A percentile compares a stretch with the other conserved stretches of the same genome.
Conservation (phyloP, 2,329 filamentous ascomycete species). For the Dactylellina sp. region DNA sequence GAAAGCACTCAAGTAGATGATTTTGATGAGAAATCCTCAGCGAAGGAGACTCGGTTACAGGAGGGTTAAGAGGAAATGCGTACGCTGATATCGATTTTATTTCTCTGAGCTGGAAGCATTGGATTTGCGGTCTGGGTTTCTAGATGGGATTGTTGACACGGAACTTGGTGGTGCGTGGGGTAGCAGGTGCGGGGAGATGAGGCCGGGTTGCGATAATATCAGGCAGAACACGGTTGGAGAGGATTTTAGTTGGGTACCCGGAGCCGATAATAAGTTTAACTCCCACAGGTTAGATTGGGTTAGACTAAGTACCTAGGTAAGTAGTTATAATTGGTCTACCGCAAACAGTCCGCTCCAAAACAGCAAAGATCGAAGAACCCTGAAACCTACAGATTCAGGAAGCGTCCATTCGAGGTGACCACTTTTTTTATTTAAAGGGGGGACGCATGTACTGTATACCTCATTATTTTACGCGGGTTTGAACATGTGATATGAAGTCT, state of each 20-base stretch:
- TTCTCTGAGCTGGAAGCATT: slow-evolving; percentile 74
- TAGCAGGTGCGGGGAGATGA: not conserved
- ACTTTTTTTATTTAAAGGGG: too few relatives aligned
- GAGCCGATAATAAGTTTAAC: not conserved
- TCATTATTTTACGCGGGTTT: too few relatives aligned
- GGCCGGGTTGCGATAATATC: too few relatives aligned
- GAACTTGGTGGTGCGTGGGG: not conserved
- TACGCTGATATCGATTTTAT: slow-evolving; percentile 97
- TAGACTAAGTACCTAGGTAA: not conserved
- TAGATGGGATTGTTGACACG: not conserved
- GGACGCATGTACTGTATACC: too few relatives aligned
- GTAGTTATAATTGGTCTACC: too few relatives aligned
- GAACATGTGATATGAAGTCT: too few relatives aligned
- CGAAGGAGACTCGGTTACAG: too few relatives aligned
- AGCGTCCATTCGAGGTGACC: too few relatives aligned
- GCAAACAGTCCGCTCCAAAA: too few relatives aligned
- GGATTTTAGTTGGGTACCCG: not conserved
- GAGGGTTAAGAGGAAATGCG: slow-evolving; percentile 64
- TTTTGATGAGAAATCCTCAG: slow-evolving; percentile 6
- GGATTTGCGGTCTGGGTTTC: not conserved
- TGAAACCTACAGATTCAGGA: too few relatives aligned
- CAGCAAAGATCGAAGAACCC: too few relatives aligned
- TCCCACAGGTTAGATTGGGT: too few relatives aligned
- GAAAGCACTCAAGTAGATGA: slow-evolving; percentile 7
- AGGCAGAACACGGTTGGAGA: not conserved